These are phyloP conservation scores for Alliaria petiolata DNA, from an alignment of 345 rosid genomes.

Conservation along the genomic window DNA sequence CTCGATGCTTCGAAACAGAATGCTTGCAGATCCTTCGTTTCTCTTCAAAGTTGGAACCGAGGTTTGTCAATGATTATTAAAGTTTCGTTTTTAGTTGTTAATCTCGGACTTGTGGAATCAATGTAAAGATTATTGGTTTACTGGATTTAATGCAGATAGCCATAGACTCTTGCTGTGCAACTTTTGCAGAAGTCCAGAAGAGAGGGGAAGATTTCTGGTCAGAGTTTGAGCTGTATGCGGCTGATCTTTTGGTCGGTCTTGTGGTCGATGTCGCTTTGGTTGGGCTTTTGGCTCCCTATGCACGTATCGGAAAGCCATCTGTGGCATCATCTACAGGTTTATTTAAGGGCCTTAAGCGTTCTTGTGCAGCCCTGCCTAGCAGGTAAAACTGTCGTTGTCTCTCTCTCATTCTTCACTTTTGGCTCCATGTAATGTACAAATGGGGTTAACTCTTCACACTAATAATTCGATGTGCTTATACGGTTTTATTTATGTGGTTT, in stretches of 20 bases:
- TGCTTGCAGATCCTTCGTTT: slow-evolving; percentile 95
- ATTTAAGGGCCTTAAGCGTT: slow-evolving; percentile 51
- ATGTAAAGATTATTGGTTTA: neutral
- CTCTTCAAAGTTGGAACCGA: slow-evolving; percentile 94
- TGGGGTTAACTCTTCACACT: neutral
- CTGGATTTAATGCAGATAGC: slow-evolving; percentile 51
- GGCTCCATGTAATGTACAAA: neutral
- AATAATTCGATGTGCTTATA: too few species aligned
- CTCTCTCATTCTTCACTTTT: neutral
- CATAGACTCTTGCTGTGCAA: slow-evolving; percentile 90
- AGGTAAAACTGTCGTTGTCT: slow-evolving; percentile 41
- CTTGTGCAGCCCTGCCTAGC: slow-evolving; percentile 82
- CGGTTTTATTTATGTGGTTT: neutral
- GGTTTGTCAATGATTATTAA: slow-evolving; percentile 45
- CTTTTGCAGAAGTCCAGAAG: slow-evolving; percentile 87
- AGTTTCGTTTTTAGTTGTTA: neutral
- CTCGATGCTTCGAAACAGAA: slow-evolving; percentile 75
- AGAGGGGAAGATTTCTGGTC: slow-evolving; percentile 96
- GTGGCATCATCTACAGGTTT: slow-evolving; percentile 58
- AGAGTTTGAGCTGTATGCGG: slow-evolving; percentile 87
- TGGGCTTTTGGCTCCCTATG: slow-evolving; percentile 92
- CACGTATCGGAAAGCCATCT: slow-evolving; percentile 73
- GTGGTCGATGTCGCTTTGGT: slow-evolving; percentile 90
- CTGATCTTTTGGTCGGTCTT: slow-evolving; percentile 88
- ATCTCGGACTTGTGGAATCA: neutral